Base-by-base conservation (phyloP, 371 early-diverging fungal genomes). In the Lichtheimia ornata region DNA sequence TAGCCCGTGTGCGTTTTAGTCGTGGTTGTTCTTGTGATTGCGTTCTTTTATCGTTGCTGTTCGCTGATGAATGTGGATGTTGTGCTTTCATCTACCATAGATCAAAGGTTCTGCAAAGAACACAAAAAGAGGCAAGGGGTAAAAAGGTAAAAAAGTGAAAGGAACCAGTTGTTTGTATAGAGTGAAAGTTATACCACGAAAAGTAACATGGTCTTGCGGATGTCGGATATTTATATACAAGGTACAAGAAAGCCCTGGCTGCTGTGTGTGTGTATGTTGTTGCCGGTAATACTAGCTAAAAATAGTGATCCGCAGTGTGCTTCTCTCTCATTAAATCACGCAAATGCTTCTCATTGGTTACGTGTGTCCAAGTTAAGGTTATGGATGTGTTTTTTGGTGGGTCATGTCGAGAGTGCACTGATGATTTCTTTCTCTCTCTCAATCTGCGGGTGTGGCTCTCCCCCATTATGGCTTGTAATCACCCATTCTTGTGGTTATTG, bases 1-100 rank as follows among this genome's bases (percentile, higher is more conserved):
- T 82, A 5, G 82, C 82, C 49, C 82, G 62, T 18, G 79, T 78
- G 28, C 82, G 61, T 59, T 82, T 82, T 41, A 78, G 43, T 56
- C 45, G 57, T 56, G 20, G 45, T 56, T 56, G 57, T 55, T 22
- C 24, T 56, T 45, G 45, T 44, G 22, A 24, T 25, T 41, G 43
- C 15, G 40, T 9, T 35, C 35, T 35, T 35, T 35, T 35, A 35
- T 35, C 35, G 42, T 25, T 56, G 47, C 7, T 47, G 22, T 47
- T 47, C 17, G 47, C 4, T 17, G 57, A 44, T 44, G 57, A 56
- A 28, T 28, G 25, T 14, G 44, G 3, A 9, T 56, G 57, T n/a
- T 44, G 42, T n/a, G 20, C 45, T 45, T 56, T 56, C 57, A 56
- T 56, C 42, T 56, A 56, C 20, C 45, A 45, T 44, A 27, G 15